Conservation (phyloP, 495 filamentous ascomycete species). For the Umbilicaria muhlenbergii region DNA sequence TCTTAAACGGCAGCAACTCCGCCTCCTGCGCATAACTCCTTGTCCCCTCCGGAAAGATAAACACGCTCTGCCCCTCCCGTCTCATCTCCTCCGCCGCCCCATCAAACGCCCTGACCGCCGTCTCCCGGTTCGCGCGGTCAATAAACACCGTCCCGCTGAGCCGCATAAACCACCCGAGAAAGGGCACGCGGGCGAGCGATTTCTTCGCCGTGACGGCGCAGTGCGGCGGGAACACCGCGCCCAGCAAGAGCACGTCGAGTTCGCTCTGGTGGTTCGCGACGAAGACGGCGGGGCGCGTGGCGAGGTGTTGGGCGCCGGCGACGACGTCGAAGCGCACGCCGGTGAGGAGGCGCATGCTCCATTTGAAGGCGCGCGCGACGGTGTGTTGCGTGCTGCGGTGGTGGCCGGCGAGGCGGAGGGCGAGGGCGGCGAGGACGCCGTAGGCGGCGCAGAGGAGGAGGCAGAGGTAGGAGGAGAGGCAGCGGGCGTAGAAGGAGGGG, state of each 20-base stretch:
- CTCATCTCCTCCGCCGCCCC: slow-evolving; percentile 69
- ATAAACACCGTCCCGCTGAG: slow-evolving; percentile 87
- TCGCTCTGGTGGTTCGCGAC: slow-evolving; percentile 91
- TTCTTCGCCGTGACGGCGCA: slow-evolving; percentile 91
- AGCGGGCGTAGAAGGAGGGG: slow-evolving; percentile 47
- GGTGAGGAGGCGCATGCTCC: slow-evolving; percentile 55
- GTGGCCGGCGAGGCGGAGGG: slow-evolving; percentile 54
- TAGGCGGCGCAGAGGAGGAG: slow-evolving; percentile 52
- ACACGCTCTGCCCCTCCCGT: slow-evolving; percentile 64
- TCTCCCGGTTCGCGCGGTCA: slow-evolving; percentile 66
- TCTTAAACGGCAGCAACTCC: slow-evolving; percentile 81
- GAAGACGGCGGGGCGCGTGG: slow-evolving; percentile 69
- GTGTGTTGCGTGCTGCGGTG: slow-evolving; percentile 75
- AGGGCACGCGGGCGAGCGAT: slow-evolving; percentile 60
- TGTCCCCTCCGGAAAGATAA: slow-evolving; percentile 90
- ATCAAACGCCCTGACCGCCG: slow-evolving; percentile 73
- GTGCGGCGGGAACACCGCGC: slow-evolving; percentile 72
- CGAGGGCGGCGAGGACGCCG: slow-evolving; percentile 59
- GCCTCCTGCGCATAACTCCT: slow-evolving; percentile 74
- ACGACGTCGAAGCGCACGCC: slow-evolving; percentile 67
- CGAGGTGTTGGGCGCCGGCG: slow-evolving; percentile 47
- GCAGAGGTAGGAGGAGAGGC: slow-evolving; percentile 45
- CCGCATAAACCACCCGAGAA: slow-evolving; percentile 95
- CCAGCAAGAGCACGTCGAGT: slow-evolving; percentile 85
- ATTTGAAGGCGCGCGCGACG: slow-evolving; percentile 66